Conservation (phyloP, 176 grass and related monocot genomes). For the Triticum aestivum region IWGSC_CS_RefSeq_v2.1 NC_057813.1:470362605-470363104, state of each 20-base stretch:
- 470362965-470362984: slow-evolving; percentile 33
- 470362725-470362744: background rate
- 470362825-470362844: slow-evolving; percentile 43
- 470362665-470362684: slow-evolving; percentile 47
- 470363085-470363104: slow-evolving; percentile 64
- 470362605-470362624: slow-evolving; percentile 75
- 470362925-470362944: slow-evolving; percentile 32
- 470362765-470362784: slow-evolving; percentile 46
- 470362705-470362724: background rate
- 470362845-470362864: slow-evolving; percentile 70
- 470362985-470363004: slow-evolving; percentile 12
- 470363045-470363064: slow-evolving; percentile 63
- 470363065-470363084: slow-evolving; percentile 61
- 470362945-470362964: slow-evolving; percentile 35
- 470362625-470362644: slow-evolving; percentile 49
- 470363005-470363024: slow-evolving; percentile 39
- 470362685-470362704: too few relatives aligned
- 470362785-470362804: slow-evolving; percentile 53
- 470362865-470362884: slow-evolving; percentile 32
- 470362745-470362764: background rate
- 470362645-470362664: slow-evolving; percentile 28
- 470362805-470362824: slow-evolving; percentile 27
- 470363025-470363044: slow-evolving; percentile 61
- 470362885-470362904: slow-evolving; percentile 9
- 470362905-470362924: background rate